phyloP scores from a whole-genome alignment of 257 asterid species.

The Gentiana straminea region DNA sequence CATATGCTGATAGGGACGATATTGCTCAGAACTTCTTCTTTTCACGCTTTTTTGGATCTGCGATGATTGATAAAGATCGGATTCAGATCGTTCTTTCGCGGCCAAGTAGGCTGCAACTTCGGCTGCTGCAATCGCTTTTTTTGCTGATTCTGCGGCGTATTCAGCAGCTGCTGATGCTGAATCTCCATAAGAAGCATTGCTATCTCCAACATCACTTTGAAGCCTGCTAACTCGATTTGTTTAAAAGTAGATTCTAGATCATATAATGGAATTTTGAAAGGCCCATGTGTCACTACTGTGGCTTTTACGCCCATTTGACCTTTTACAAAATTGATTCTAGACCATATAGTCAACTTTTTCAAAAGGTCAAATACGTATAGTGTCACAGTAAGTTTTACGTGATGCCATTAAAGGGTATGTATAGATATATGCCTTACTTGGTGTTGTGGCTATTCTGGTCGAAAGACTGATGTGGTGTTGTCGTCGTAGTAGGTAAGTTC shows the following conservation, averaged over 20 bases:
- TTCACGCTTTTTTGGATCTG: slow-evolving; percentile 19
- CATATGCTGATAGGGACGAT: too few species aligned
- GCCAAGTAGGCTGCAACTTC: slow-evolving; percentile 79
- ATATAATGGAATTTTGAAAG: too few species aligned
- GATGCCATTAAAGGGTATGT: too few species aligned
- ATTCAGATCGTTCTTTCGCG: slow-evolving; percentile 27
- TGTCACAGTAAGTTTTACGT: too few species aligned
- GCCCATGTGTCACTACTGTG: too few species aligned
- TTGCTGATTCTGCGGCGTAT: slow-evolving; percentile 63
- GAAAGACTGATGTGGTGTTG: slow-evolving; percentile 28
- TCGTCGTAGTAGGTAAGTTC: slow-evolving; percentile 58
- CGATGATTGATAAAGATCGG: slow-evolving; percentile 19
- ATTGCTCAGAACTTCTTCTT: slow-evolving; percentile 12
- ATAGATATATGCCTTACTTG: slow-evolving; percentile 30
- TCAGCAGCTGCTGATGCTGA: slow-evolving; percentile 69
- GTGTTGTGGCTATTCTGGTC: slow-evolving; percentile 30
- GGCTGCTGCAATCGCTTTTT: slow-evolving; percentile 81
- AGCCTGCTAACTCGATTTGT: slow-evolving; percentile 5
- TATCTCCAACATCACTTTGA: slow-evolving; percentile 26
- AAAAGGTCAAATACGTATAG: too few species aligned
- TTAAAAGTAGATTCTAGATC: neutral
- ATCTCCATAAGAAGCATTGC: slow-evolving; percentile 35
- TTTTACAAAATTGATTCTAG: too few species aligned
- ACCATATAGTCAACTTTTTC: too few species aligned
- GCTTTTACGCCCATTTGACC: too few species aligned